Conservation (phyloP, 2,329 filamentous ascomycete species). For the Aspergillus ochraceoroseus region DNA sequence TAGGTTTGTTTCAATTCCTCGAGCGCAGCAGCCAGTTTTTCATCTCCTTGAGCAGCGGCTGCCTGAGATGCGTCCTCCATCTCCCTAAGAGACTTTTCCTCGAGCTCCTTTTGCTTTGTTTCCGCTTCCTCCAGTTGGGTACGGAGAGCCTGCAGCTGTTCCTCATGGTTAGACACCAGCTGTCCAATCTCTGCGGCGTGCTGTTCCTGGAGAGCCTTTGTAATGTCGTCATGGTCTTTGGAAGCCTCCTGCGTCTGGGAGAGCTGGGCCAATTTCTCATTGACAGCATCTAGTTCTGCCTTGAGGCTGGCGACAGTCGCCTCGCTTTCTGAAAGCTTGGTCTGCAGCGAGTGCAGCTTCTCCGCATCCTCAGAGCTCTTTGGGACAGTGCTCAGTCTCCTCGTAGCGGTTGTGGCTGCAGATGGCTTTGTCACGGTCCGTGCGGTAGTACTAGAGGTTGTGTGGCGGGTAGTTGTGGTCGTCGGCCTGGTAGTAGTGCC, state of each 20-base stretch:
- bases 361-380: conserved; percentile 29
- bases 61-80: conserved; percentile 38
- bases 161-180: conserved; percentile 30
- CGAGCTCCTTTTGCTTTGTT: conserved; percentile 34
- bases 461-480: conserved; percentile 26
- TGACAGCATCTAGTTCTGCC: conserved; percentile 33
- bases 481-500: conserved; percentile 26
- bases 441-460: conserved; percentile 23
- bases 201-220: conserved; percentile 28
- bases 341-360: conserved; percentile 35
- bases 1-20: conserved; percentile 39
- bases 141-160: conserved; percentile 33
- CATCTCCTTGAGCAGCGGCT: conserved; percentile 35
- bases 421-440: conserved; percentile 19
- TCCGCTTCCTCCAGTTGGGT: conserved; percentile 36
- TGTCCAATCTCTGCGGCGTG: conserved; percentile 34
- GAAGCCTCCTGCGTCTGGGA: conserved; percentile 24
- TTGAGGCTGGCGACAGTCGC: conserved; percentile 32
- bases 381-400: conserved; percentile 36
- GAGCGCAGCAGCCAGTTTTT: conserved; percentile 32
- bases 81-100: conserved; percentile 36
- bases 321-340: conserved; percentile 37
- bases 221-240: conserved; percentile 21
- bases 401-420: conserved; percentile 24
- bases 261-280: conserved; percentile 35